A percentile compares a stretch with the other conserved stretches of the same genome.
phyloP scores from a whole-genome alignment of 371 early-diverging fungal genomes.

The Nematocida displodere region DNA sequence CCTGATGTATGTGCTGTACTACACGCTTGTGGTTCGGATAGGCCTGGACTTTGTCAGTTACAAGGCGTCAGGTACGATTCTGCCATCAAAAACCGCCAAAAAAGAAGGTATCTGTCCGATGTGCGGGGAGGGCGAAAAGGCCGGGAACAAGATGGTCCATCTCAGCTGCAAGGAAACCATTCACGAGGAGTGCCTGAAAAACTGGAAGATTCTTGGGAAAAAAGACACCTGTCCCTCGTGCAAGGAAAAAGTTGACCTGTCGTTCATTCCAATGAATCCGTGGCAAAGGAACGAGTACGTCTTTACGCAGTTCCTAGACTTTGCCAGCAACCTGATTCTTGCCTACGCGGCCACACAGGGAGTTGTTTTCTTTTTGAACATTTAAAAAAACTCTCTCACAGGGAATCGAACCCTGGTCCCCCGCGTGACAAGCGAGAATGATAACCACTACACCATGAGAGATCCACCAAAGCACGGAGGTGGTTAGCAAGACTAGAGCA shows the following conservation, averaged over 20 bases:
- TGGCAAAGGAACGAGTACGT: conserved; percentile 61
- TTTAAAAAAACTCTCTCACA: conserved; percentile 62
- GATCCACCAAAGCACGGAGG: conserved; percentile 20
- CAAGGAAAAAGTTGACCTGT: conserved; percentile 65
- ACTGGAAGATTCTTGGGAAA: conserved; percentile 84
- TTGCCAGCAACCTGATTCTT: conserved; percentile 58
- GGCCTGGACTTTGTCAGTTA: conserved; percentile 56
- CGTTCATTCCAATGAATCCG: conserved; percentile 42
- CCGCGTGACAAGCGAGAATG: conserved; percentile 65
- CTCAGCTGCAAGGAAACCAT: conserved; percentile 64
- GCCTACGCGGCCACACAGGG: conserved; percentile 54
- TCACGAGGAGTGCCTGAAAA: conserved; percentile 82
- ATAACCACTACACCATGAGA: conserved; percentile 65
- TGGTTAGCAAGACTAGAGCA: background rate
- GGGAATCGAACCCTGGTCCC: conserved; percentile 65
- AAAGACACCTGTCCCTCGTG: conserved; percentile 87
- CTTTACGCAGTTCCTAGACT: conserved; percentile 61
- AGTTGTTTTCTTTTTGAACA: conserved; percentile 30
- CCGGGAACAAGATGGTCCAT: conserved; percentile 41
- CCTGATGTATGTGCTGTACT: conserved; percentile 59
- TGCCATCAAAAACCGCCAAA: conserved; percentile 28
- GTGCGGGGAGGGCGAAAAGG: conserved; percentile 9
- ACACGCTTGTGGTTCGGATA: conserved; percentile 61
- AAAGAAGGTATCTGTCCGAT: conserved; percentile 38
- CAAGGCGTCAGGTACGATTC: conserved; percentile 36